A percentile compares a stretch with the other conserved stretches of the same genome.
Evolutionary conservation across 2,329 filamentous ascomycete species (phyloP).

Genomic region (Diaporthe citri): DNA sequence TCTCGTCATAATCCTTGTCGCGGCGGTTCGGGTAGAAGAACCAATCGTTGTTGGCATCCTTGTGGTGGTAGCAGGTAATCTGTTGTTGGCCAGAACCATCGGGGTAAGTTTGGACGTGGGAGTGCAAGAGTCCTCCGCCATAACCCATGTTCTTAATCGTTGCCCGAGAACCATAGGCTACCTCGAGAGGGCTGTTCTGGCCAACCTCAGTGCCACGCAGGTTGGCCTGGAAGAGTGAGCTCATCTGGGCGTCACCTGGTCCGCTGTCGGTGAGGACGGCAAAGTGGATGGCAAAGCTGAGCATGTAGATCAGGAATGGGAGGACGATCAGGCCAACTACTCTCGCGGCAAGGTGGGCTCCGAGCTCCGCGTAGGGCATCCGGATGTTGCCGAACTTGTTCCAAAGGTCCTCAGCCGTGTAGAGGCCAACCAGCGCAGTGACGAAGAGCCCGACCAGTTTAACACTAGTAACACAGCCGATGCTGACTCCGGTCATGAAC

Average conservation of each 20-base stretch:
- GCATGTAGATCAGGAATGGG: slow-evolving; percentile 91
- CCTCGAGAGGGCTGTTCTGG: slow-evolving; percentile 91
- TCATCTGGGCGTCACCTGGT: slow-evolving; percentile 99
- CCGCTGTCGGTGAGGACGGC: slow-evolving; percentile 92
- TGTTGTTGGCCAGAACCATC: slow-evolving; percentile 96
- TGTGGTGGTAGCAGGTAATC: slow-evolving; percentile 99
- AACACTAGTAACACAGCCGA: slow-evolving; percentile 97
- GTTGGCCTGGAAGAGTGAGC: slow-evolving; percentile 98
- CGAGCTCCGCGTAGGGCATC: slow-evolving; percentile 78
- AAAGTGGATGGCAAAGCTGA: slow-evolving; percentile 96
- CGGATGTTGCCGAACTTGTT: slow-evolving; percentile 95
- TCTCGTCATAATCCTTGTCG: slow-evolving; percentile 78
- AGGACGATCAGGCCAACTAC: slow-evolving; percentile 90
- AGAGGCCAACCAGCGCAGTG: slow-evolving; percentile 93
- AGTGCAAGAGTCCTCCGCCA: slow-evolving; percentile 94
- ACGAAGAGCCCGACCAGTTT: slow-evolving; percentile 98
- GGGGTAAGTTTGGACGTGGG: slow-evolving; percentile 95
- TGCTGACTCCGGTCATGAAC: slow-evolving; percentile 91
- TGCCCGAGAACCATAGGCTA: slow-evolving; percentile 88
- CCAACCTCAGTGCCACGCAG: slow-evolving; percentile 93
- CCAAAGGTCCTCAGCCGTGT: slow-evolving; percentile 97
- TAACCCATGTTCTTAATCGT: slow-evolving; percentile 99
- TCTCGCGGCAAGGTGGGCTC: slow-evolving; percentile 82
- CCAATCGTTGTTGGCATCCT: slow-evolving; percentile 99
- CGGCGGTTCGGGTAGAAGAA: slow-evolving; percentile 95